Evolutionary conservation across 1,284 basidiomycete genomes (phyloP).

Genomic region (Cutaneotrichosporon mucoides): DNA sequence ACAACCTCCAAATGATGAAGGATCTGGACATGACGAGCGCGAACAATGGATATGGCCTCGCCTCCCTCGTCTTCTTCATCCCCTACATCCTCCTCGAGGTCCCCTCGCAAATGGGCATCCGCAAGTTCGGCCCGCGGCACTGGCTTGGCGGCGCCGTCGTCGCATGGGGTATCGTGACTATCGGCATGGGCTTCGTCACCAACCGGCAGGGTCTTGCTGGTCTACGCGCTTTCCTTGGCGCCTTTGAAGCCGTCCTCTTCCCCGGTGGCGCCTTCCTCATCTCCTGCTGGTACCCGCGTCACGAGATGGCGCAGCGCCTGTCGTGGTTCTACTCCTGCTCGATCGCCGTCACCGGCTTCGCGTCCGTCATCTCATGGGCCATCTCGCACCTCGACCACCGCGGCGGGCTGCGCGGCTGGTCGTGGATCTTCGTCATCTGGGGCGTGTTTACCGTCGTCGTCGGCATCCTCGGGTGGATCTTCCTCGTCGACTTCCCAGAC

Average conservation of each 20-base stretch:
- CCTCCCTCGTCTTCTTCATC: constrained; percentile 38
- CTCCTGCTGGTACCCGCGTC: constrained; percentile 51
- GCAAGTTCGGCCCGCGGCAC: constrained; percentile 13
- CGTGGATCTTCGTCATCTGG: constrained; percentile 5
- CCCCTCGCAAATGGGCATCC: constrained; percentile 22
- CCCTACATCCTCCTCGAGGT: constrained; percentile 47
- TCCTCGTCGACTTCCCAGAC: constrained; percentile 17
- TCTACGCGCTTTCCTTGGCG: constrained; percentile 47
- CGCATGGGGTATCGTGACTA: constrained; percentile 47
- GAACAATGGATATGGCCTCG: constrained; percentile 32
- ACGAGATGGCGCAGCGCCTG: constrained; percentile 43
- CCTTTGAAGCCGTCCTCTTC: constrained; percentile 45
- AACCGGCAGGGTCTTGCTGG: constrained; percentile 41
- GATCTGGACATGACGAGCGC: constrained; percentile 23
- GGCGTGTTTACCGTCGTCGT: constrained; percentile 1
- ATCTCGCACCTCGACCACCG: neutral
- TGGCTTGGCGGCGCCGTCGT: constrained; percentile 14
- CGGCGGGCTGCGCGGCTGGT: constrained; percentile 4
- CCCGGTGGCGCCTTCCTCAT: constrained; percentile 48
- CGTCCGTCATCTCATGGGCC: neutral
- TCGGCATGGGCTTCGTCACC: constrained; percentile 42
- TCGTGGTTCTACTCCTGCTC: constrained; percentile 47
- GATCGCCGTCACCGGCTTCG: neutral
- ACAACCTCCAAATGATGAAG: constrained; percentile 25
- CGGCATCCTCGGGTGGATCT: neutral